Base-by-base conservation (phyloP, 164 flowering plant species). In the Tetrastigma voinierianum region DNA sequence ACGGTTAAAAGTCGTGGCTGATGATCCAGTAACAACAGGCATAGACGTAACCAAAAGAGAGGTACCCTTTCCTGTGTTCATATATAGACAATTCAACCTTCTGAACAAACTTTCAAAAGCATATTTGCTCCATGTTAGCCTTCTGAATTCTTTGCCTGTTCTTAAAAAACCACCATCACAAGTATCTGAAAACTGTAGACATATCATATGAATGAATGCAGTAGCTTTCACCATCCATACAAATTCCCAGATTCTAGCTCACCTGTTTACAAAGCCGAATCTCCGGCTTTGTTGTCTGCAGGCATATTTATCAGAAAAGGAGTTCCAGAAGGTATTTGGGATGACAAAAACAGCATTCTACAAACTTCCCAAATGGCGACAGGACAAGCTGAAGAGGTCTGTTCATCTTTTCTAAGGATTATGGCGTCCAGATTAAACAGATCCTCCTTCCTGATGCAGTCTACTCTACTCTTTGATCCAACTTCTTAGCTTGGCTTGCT, bases 31-130 rank as follows among this genome's bases (percentile, higher is more conserved):
- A 24, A 9, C 40, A 32, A 32, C 68, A 24, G 92, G 69, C 72
- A 87, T 89, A 52, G 90, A 90, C 43, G 65, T 80, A 15, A 83
- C 92, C 48, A 87, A 73, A 74, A 74, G 94, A 81, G 97, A 90
- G 94, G 97, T 90, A 80, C n/a, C 4, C 18, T 61, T 23, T 44
- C 14, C 32, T 10, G 3, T 3, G 45, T 57, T 51, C 20, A n/a
- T 45, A 18, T 18, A 2, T 4, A 20, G 24, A 23, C n/a, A 9
- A 4, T 53, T 10, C 24, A 5, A 32, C 20, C 24, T 61, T 20
- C 52, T 57, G 24, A 32, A n/a, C 16, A 49, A 11, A 4, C 40
- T n/a, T n/a, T 32, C 40, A 32, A 32, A 32, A 7, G 40, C 3
- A 32, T 32, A 32, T 32, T 32, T 32, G 8, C 40, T 32, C 52